A percentile compares a stretch with the other conserved stretches of the same genome.
Evolutionary conservation across 2,329 filamentous ascomycete genomes (phyloP).

Genomic region (Fonsecaea nubica): DNA sequence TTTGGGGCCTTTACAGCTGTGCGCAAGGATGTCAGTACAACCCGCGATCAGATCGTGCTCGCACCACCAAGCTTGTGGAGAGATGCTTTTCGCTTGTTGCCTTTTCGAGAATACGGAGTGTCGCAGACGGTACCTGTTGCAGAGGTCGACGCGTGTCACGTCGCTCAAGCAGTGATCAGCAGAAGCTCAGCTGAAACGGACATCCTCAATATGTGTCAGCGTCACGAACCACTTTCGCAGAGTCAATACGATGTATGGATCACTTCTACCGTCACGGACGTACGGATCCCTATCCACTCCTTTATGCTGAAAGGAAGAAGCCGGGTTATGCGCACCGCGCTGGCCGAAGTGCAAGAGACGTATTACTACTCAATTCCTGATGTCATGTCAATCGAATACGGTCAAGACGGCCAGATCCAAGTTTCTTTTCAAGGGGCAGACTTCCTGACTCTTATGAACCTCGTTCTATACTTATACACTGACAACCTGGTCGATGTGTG

Average conservation of each 20-base stretch:
- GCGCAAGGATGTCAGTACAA: conserved; percentile 81
- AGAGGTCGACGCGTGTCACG: conserved; percentile 37
- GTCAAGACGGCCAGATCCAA: conserved; percentile 58
- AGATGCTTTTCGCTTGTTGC: conserved; percentile 73
- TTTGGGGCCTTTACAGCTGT: conserved; percentile 90
- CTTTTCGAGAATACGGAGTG: conserved; percentile 66
- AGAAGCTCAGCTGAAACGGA: conserved; percentile 55
- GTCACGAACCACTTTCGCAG: conserved; percentile 37
- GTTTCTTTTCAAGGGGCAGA: conserved; percentile 75
- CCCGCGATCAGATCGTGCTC: conserved; percentile 73
- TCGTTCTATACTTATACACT: conserved; percentile 80
- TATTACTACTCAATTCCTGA: conserved; percentile 66
- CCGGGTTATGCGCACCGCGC: conserved; percentile 66
- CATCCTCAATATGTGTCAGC: conserved; percentile 43
- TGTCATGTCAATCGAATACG: conserved; percentile 63
- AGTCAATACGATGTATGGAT: conserved; percentile 49
- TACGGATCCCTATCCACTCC: conserved; percentile 79
- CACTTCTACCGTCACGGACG: conserved; percentile 67
- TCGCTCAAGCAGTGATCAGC: conserved; percentile 52
- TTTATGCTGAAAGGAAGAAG: conserved; percentile 82
- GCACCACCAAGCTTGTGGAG: conserved; percentile 73
- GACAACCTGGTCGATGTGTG: conserved; percentile 84
- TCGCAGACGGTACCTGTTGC: conserved; percentile 52
- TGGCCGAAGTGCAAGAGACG: conserved; percentile 64
- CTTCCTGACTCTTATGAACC: conserved; percentile 77